Conservation (phyloP, 1,139 yeast species). For the Taphrina sp. region DNA sequence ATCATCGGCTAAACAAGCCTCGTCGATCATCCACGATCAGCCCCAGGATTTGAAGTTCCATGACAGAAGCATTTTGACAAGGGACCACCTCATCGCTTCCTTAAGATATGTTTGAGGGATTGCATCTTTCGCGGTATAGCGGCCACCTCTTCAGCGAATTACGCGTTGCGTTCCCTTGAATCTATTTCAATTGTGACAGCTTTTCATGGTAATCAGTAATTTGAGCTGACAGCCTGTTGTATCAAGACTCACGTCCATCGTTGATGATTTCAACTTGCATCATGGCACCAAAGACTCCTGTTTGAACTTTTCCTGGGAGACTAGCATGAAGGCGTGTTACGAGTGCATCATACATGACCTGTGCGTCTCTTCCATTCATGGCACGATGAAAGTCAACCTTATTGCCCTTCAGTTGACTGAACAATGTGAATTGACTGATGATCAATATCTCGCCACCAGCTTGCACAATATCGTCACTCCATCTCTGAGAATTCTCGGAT, state of each 20-base stretch:
- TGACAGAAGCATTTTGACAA: too few species aligned
- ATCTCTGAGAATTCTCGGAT: not conserved
- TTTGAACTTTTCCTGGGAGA: conserved; percentile 54
- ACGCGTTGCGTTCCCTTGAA: too few species aligned
- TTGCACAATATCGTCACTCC: conserved; percentile 21
- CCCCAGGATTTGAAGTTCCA: too few species aligned
- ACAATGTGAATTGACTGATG: conserved; percentile 86
- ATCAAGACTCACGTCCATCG: conserved; percentile 56
- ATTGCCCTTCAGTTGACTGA: conserved; percentile 50
- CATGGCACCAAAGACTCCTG: conserved; percentile 94
- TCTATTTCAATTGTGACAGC: conserved; percentile 71
- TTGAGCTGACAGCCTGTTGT: not conserved
- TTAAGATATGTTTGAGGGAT: too few species aligned
- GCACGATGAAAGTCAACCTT: conserved; percentile 39
- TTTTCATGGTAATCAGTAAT: too few species aligned
- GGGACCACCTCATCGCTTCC: too few species aligned
- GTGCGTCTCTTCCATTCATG: conserved; percentile 53
- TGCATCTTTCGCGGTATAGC: too few species aligned
- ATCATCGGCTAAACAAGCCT: too few species aligned
- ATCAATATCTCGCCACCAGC: conserved; percentile 9
- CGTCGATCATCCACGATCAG: too few species aligned
- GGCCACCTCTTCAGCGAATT: too few species aligned
- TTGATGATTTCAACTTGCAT: conserved; percentile 86
- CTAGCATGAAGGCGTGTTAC: conserved; percentile 51
- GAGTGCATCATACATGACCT: conserved; percentile 63